These are phyloP conservation scores for Oryza australiensis DNA, from an alignment of 176 grass and related monocot species.

Conservation along the genomic window DNA sequence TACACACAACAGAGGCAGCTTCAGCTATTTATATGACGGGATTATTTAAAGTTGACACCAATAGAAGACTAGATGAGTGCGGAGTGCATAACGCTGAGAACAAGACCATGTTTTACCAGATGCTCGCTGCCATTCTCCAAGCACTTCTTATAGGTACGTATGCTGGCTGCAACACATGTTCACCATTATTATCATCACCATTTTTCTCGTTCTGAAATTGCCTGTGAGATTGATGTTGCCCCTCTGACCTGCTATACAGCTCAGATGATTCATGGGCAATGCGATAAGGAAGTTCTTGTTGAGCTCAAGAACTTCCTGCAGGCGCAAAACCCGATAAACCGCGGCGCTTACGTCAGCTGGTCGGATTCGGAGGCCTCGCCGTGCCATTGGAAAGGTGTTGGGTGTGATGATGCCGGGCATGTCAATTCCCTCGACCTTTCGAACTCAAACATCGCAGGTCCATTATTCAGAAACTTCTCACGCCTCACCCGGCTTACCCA, in stretches of 20 bases:
- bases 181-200: neutral
- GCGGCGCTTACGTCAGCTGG: constrained; percentile 44
- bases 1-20: neutral
- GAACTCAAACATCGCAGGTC: constrained; percentile 50
- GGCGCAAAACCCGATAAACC: constrained; percentile 25
- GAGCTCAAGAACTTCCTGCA: constrained; percentile 38
- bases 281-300: constrained; percentile 46
- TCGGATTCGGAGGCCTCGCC: constrained; percentile 25
- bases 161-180: neutral
- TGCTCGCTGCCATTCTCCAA: neutral
- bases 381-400: constrained; percentile 48
- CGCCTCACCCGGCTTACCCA: constrained; percentile 32
- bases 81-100: neutral
- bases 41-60: neutral
- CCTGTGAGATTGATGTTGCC: neutral
- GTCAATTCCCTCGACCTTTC: constrained; percentile 48
- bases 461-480: constrained; percentile 39
- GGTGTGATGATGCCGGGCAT: constrained; percentile 1
- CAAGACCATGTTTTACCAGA: neutral
- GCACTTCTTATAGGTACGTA: neutral
- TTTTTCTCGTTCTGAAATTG: neutral
- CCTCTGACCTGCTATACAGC: neutral
- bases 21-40: neutral
- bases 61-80: neutral
- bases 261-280: neutral